phyloP scores from a whole-genome alignment of 805 yeast genomes.

The Maudiozyma saulgeensis region DNA sequence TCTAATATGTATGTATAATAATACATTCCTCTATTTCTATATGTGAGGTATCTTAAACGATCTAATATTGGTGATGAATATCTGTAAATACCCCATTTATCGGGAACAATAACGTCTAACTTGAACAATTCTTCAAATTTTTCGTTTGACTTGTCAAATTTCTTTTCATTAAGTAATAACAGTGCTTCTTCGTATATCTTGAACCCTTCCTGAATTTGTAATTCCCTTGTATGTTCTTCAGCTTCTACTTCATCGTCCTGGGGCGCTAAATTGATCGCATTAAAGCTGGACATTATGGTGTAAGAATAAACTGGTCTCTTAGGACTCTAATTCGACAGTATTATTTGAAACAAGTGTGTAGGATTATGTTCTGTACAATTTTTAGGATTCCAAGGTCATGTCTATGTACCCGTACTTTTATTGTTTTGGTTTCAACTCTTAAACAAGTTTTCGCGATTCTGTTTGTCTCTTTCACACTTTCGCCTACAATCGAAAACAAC shows the following conservation, averaged over 20 bases:
- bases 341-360: too few relatives aligned
- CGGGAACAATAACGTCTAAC: conserved; percentile 52
- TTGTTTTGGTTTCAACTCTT: too few relatives aligned
- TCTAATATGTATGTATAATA: conserved; percentile 35
- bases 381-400: too few relatives aligned
- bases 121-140: conserved; percentile 55
- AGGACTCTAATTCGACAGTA: too few relatives aligned
- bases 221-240: conserved; percentile 84
- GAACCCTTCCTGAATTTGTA: conserved; percentile 81
- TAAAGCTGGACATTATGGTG: conserved; percentile 50
- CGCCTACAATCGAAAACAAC: background rate
- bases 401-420: too few relatives aligned
- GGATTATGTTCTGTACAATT: too few relatives aligned
- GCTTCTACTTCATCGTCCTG: conserved; percentile 61
- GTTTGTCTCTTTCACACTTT: background rate
- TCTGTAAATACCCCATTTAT: conserved; percentile 30
- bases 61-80: conserved; percentile 56
- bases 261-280: conserved; percentile 69
- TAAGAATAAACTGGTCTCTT: background rate
- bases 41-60: conserved; percentile 63
- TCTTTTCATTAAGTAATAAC: conserved; percentile 41
- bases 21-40: conserved; percentile 74
- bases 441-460: too few relatives aligned
- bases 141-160: conserved; percentile 40
- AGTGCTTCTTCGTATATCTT: conserved; percentile 66